A percentile compares a stretch with the other conserved stretches of the same genome.
Evolutionary conservation across 306 rosid genomes (phyloP).

Genomic region (Ceratonia siliqua): DNA sequence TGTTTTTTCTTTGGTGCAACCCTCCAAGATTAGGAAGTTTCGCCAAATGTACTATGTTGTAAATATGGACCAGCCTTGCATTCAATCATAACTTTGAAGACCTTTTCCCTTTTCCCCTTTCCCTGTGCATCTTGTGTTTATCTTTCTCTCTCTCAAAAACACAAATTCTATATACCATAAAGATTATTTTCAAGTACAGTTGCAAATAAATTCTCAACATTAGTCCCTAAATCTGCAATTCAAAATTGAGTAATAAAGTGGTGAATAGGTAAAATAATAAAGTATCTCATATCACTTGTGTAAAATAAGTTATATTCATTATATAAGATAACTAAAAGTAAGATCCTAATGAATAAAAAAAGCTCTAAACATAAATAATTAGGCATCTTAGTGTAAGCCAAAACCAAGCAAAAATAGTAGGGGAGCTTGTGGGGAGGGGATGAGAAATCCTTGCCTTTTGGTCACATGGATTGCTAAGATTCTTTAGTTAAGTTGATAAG

Average conservation of each 20-base stretch:
- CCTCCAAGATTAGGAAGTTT: constrained; percentile 14
- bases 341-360: too few species aligned
- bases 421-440: background rate
- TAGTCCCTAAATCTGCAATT: background rate
- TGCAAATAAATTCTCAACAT: background rate
- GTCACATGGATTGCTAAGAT: constrained; percentile 35
- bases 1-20: background rate
- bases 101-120: background rate
- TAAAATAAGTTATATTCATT: too few species aligned
- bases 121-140: background rate
- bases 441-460: constrained; percentile 1
- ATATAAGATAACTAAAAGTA: too few species aligned
- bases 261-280: too few species aligned
- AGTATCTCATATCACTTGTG: too few species aligned
- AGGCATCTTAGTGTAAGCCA: background rate
- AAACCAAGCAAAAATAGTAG: background rate
- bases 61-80: constrained; percentile 34
- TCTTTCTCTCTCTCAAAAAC: background rate
- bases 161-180: background rate
- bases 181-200: background rate
- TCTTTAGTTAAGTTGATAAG: background rate
- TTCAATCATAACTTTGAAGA: constrained; percentile 17
- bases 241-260: too few species aligned
- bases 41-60: constrained; percentile 33
- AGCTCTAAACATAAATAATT: background rate